A percentile compares a stretch with the other conserved stretches of the same genome.
Evolutionary conservation across 176 grass and related monocot species (phyloP).

Genomic region (Hyparrhenia diplandra): DNA sequence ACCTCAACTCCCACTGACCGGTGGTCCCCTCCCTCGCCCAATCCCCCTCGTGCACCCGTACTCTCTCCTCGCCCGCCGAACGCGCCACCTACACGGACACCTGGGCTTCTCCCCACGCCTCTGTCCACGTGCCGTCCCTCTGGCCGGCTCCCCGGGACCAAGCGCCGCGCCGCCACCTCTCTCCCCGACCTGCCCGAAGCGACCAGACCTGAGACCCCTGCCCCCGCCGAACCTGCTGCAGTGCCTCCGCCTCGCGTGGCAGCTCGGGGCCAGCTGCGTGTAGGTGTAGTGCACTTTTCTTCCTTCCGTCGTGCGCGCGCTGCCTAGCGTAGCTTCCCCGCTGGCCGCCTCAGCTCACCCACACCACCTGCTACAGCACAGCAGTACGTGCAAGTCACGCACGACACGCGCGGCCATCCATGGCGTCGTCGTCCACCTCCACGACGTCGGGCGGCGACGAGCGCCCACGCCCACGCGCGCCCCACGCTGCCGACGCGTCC

Average conservation of each 20-base stretch:
- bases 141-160: not conserved
- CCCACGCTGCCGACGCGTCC: not conserved
- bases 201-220: slow-evolving; percentile 23
- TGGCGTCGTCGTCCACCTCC: slow-evolving; percentile 51
- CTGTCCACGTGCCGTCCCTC: slow-evolving; percentile 36
- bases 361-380: not conserved
- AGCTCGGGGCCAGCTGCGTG: not conserved
- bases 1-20: not conserved
- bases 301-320: not conserved
- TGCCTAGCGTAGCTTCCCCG: not conserved
- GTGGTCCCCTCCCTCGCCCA: not conserved
- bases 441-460: slow-evolving; percentile 44
- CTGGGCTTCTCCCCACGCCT: slow-evolving; percentile 3
- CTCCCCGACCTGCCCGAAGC: slow-evolving; percentile 20
- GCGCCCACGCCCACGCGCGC: not conserved
- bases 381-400: not conserved
- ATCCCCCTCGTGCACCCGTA: not conserved
- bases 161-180: slow-evolving; percentile 44
- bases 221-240: not conserved
- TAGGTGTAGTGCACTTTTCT: not conserved
- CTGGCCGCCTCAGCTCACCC: not conserved
- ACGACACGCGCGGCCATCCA: not conserved
- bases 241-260: not conserved
- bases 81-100: slow-evolving; percentile 26
- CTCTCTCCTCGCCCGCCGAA: not conserved